phyloP scores from a whole-genome alignment of 2,329 filamentous ascomycete species.

The Nemania serpens region DNA sequence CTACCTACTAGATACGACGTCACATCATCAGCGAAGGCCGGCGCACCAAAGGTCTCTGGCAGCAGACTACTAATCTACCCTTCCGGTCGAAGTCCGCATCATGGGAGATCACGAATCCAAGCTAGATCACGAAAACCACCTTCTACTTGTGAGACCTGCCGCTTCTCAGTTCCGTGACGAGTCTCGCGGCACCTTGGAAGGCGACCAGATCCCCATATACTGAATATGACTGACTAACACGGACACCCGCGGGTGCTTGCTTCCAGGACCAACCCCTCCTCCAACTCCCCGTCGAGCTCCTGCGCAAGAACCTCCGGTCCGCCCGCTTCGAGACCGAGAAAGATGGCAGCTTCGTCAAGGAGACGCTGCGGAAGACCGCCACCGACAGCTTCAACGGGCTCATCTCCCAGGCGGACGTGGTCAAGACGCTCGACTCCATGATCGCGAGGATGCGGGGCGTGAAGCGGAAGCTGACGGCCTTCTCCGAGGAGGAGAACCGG shows the following conservation, averaged over 20 bases:
- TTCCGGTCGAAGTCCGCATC: conserved; percentile 2
- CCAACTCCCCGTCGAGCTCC: conserved; percentile 88
- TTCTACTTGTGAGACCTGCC: conserved; percentile 65
- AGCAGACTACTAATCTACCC: not conserved
- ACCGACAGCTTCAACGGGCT: conserved; percentile 68
- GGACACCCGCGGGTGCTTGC: conserved; percentile 1
- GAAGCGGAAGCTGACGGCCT: conserved; percentile 80
- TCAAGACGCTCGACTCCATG: conserved; percentile 83
- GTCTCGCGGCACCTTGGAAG: no score
- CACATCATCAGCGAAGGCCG: not conserved
- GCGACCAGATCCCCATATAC: no score
- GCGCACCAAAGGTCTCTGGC: not conserved
- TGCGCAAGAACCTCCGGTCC: conserved; percentile 91
- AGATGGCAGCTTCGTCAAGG: conserved; percentile 66
- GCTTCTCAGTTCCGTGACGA: not conserved
- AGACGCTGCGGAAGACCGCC: conserved; percentile 65
- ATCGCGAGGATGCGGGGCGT: conserved; percentile 81
- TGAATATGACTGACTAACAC: conserved; percentile 10
- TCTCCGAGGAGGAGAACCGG: conserved; percentile 78
- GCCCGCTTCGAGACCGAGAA: conserved; percentile 78
- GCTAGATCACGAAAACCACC: conserved; percentile 75
- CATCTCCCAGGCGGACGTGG: conserved; percentile 70
- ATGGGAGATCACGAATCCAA: conserved; percentile 68
- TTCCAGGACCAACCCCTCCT: conserved; percentile 88
- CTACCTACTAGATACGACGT: not conserved